These are phyloP conservation scores for Aspergillus sp. DNA, from an alignment of 2,329 filamentous ascomycete species.

Conservation along the genomic window DNA sequence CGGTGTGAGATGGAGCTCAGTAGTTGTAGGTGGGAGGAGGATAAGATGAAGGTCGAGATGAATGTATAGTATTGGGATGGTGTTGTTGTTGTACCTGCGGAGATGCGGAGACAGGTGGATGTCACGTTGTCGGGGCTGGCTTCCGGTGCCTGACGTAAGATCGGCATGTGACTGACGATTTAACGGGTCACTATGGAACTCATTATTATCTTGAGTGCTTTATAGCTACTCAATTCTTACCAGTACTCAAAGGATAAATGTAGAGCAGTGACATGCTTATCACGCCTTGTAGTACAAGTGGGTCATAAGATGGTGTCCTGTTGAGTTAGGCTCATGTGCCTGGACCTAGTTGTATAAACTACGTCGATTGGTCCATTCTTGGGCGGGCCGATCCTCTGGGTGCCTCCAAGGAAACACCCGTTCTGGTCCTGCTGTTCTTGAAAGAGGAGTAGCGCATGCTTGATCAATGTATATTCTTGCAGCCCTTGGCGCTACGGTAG, in stretches of 20 bases:
- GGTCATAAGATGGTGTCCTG: neutral
- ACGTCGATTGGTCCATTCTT: neutral
- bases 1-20: neutral
- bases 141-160: neutral
- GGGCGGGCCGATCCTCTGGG: neutral
- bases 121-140: slow-evolving; percentile 7
- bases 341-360: neutral
- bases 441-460: neutral
- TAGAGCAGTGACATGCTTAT: neutral
- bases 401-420: neutral
- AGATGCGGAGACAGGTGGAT: neutral
- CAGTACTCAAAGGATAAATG: too few relatives aligned
- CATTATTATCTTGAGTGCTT: neutral
- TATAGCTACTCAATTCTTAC: too few relatives aligned
- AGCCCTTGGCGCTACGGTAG: neutral
- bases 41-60: neutral
- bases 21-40: neutral
- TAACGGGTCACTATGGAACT: neutral
- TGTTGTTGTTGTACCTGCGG: neutral
- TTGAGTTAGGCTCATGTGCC: neutral
- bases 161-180: slow-evolving; percentile 15
- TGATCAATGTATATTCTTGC: neutral
- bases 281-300: neutral
- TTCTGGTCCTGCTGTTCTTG: neutral
- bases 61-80: too few relatives aligned